Evolutionary conservation across 176 grass and related monocot genomes (phyloP).

Genomic region (Aegilops speltoides): DNA sequence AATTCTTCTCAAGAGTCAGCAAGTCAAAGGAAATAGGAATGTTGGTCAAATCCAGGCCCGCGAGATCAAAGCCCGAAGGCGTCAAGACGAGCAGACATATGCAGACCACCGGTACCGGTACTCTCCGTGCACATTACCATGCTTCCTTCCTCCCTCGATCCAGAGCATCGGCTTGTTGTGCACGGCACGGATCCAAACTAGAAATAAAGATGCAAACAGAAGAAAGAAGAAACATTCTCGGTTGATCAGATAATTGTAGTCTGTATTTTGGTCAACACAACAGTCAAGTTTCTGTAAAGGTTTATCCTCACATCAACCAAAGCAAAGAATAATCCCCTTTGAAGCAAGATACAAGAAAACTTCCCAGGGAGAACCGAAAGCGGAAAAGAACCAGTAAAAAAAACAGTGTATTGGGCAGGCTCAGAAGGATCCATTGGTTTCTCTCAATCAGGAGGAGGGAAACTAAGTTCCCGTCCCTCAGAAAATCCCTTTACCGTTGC

Average conservation of each 20-base stretch:
- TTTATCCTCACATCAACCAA: conserved; percentile 73
- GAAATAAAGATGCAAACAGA: background rate
- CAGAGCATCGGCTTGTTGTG: conserved; percentile 96
- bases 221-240: background rate
- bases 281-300: conserved; percentile 47
- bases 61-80: conserved; percentile 75
- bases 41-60: conserved; percentile 83
- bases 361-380: background rate
- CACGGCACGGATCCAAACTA: conserved; percentile 26
- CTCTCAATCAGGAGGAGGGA: conserved; percentile 52
- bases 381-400: too few species aligned
- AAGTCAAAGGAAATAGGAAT: background rate
- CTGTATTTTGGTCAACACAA: conserved; percentile 73
- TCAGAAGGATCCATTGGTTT: conserved; percentile 99
- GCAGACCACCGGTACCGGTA: conserved; percentile 29
- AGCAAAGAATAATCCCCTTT: background rate
- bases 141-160: conserved; percentile 69
- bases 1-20: background rate
- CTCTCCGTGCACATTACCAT: conserved; percentile 86
- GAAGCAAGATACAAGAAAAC: too few species aligned
- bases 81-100: conserved; percentile 93
- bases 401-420: conserved; percentile 21
- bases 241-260: conserved; percentile 99
- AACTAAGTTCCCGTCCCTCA: conserved; percentile 38
- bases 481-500: conserved; percentile 47